Evolutionary conservation across 148 eudicot genomes (phyloP), one percentile per base, ranked within the genome.

Genomic region (Fagopyrum esculentum): DNA sequence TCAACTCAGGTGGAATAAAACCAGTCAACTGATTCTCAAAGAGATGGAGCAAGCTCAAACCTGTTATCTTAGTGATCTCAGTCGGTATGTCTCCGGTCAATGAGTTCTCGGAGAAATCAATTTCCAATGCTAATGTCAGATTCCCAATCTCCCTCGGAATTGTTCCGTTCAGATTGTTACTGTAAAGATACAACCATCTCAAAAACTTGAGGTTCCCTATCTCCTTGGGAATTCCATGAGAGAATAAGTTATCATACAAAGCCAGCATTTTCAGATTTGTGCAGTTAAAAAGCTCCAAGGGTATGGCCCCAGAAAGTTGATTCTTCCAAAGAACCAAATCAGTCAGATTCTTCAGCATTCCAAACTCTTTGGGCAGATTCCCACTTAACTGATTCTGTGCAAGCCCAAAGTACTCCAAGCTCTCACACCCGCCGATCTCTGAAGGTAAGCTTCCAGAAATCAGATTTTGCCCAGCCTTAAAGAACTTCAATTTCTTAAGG

Each of bases 131-230:
- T 17, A 77, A 49, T 46, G 73, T 16, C 68, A 90, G 98, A 71
- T 90, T 88, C 56, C 84, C 86, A 15, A 93, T 74, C 60, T 78
- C 64, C 47, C 87, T 66, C 4, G 98, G 98, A 45, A 93, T 90
- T 22, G 79, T 80, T 73, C 98, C 98, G 50, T 76, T 89, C 68
- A 93, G 73, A 22, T 54, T 11, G 77, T 93, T 93, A 13, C 89
- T 86, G 64, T 89, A 89, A 13, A 90, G 85, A 82, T 93, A 96
- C 84, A 93, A 79, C 96, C 93, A 87, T 45, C 90, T 56, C 84
- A 93, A 80, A 76, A 90, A 90, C 74, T 72, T 81, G 77, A 96
- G 90, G 63, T 93, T 87, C 13, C 98, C 98, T 5, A 93, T 77
- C 87, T 93, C 98, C 0, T 81, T 50, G 2, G 98, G 96, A 15